Percentiles rank a stretch among this genome's conserved stretches.
Evolutionary conservation across 2,329 filamentous ascomycete genomes (phyloP).

Genomic region (Gremmenia infestans): DNA sequence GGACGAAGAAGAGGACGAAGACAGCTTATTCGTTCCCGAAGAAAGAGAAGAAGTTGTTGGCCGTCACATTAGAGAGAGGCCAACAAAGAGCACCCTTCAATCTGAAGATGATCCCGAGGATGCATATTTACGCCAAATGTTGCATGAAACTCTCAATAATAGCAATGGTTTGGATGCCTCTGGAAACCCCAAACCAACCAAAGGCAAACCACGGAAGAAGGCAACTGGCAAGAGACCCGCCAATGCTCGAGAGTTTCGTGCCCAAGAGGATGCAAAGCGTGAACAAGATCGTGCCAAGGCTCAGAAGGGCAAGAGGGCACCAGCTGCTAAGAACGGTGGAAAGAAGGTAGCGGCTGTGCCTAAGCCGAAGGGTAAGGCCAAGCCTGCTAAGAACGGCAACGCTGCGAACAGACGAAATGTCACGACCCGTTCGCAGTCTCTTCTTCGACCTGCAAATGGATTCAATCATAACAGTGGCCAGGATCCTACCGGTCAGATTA

Average conservation of each 20-base stretch:
- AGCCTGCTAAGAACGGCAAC: slow-evolving; percentile 11
- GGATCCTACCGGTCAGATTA: slow-evolving; percentile 18
- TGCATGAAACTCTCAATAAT: neutral
- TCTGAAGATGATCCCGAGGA: neutral
- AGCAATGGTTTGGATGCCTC: neutral
- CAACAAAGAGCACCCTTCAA: neutral
- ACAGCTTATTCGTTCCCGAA: neutral
- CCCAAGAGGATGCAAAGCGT: slow-evolving; percentile 6
- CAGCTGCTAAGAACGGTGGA: neutral
- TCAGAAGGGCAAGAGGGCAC: slow-evolving; percentile 14
- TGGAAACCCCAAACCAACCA: slow-evolving; percentile 3
- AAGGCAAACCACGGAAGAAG: slow-evolving; percentile 16
- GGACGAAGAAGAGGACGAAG: neutral
- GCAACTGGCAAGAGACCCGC: slow-evolving; percentile 11
- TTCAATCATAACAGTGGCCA: slow-evolving; percentile 1
- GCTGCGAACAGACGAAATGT: slow-evolving; percentile 1
- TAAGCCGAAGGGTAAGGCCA: slow-evolving; percentile 6
- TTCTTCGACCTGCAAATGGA: neutral
- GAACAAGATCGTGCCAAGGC: slow-evolving; percentile 20
- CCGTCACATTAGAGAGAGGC: neutral
- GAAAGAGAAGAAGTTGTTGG: neutral
- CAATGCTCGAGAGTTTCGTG: slow-evolving; percentile 13
- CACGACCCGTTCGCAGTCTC: neutral
- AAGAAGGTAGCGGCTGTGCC: neutral
- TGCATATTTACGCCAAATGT: neutral